Conservation (phyloP, 805 yeast species). For the Hanseniaspora hatyaiensis region DNA sequence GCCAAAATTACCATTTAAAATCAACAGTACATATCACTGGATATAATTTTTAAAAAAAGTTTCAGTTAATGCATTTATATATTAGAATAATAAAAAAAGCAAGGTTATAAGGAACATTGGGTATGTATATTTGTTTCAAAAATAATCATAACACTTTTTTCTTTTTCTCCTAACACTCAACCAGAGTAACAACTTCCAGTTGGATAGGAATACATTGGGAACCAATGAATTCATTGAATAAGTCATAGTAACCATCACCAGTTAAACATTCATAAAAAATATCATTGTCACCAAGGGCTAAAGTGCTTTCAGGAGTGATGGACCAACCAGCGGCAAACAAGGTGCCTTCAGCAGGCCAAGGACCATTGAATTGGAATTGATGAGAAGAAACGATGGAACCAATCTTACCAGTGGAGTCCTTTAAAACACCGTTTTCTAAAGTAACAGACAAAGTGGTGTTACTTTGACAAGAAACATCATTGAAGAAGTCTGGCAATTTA, state of each 20-base stretch:
- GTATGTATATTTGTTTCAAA: neutral
- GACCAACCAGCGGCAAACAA: constrained; percentile 46
- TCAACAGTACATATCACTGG: no score
- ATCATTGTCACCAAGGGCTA: constrained; percentile 41
- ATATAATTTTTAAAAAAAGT: no score
- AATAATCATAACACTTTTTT: neutral
- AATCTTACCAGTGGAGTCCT: constrained; percentile 42
- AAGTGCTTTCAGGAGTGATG: constrained; percentile 34
- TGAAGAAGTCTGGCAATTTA: constrained; percentile 24
- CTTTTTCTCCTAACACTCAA: constrained; percentile 30
- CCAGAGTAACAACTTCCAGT: constrained; percentile 36
- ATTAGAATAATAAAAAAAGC: no score
- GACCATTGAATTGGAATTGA: constrained; percentile 58
- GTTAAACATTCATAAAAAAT: constrained; percentile 47
- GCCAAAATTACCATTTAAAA: no score
- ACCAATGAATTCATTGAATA: constrained; percentile 41
- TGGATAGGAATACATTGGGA: constrained; percentile 41
- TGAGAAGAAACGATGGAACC: constrained; percentile 54
- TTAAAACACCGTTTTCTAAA: constrained; percentile 35
- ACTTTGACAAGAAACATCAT: constrained; percentile 32
- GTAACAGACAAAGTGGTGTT: constrained; percentile 35
- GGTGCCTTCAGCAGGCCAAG: constrained; percentile 52
- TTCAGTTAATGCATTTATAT: no score
- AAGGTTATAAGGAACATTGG: neutral
- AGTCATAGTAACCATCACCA: constrained; percentile 45